A percentile compares a stretch with the other conserved stretches of the same genome.
phyloP scores from a whole-genome alignment of 306 rosid species.

The Prunus kanzakura region DNA sequence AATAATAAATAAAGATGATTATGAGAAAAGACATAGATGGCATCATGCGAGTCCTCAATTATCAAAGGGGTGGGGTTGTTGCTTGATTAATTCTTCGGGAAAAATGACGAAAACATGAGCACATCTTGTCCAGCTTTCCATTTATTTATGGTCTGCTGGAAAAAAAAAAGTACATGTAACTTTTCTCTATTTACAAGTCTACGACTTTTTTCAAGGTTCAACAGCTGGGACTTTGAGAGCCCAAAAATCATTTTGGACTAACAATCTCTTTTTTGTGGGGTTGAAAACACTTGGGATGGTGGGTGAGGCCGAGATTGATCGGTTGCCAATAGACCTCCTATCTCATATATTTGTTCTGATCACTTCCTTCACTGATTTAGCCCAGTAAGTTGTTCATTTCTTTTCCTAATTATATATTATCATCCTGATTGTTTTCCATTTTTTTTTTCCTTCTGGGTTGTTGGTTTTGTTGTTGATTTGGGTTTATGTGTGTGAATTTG shows the following conservation, averaged over 20 bases:
- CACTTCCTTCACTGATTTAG: slow-evolving; percentile 87
- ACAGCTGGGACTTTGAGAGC: neutral
- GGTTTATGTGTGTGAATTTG: neutral
- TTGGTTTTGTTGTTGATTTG: neutral
- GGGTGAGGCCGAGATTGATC: slow-evolving; percentile 67
- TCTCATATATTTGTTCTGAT: slow-evolving; percentile 66
- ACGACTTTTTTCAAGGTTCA: slow-evolving; percentile 8
- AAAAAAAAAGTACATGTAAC: slow-evolving; percentile 7
- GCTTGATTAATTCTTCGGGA: neutral
- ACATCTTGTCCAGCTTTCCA: slow-evolving; percentile 30
- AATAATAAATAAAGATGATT: neutral
- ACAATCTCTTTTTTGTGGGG: neutral
- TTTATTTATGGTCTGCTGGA: neutral
- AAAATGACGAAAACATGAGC: slow-evolving; percentile 37
- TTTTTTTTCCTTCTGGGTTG: neutral
- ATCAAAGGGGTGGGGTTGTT: neutral
- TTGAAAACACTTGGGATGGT: slow-evolving; percentile 27
- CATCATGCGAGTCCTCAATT: neutral
- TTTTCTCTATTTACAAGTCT: slow-evolving; percentile 5
- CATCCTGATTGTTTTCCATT: neutral
- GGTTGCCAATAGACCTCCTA: slow-evolving; percentile 70
- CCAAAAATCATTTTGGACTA: neutral
- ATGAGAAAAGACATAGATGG: neutral
- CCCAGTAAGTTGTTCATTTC: slow-evolving; percentile 46
- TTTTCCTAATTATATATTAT: no score